Conservation (phyloP, 768 basidiomycete species). For the Tylopilus balloui region DNA sequence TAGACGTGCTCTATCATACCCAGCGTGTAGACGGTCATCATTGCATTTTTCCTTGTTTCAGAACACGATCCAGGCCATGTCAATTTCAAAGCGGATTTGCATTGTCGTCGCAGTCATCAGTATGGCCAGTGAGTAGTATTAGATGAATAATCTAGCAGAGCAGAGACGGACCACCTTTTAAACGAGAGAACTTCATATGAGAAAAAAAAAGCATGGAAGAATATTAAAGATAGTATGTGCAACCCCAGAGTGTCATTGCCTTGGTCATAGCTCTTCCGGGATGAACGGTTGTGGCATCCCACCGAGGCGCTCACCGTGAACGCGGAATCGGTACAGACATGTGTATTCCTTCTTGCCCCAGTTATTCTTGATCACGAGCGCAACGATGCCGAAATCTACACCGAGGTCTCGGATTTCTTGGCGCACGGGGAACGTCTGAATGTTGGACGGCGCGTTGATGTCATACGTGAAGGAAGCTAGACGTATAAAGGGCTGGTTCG, state of each 20-base stretch:
- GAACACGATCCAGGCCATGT: no score
- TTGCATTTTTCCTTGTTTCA: no score
- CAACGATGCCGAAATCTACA: conserved; percentile 82
- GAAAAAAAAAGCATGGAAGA: not conserved
- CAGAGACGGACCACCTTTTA: not conserved
- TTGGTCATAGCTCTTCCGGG: conserved; percentile 18
- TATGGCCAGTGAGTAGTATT: conserved; percentile 20
- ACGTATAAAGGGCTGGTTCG: conserved; percentile 49
- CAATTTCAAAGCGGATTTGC: not conserved
- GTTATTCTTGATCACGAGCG: conserved; percentile 75
- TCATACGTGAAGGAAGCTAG: conserved; percentile 69
- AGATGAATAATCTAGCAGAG: conserved; percentile 23
- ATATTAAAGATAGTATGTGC: conserved; percentile 12
- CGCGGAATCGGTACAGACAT: conserved; percentile 83
- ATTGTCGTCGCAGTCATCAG: conserved; percentile 25
- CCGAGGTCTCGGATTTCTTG: conserved; percentile 62
- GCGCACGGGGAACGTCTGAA: conserved; percentile 79
- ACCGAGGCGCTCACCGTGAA: conserved; percentile 60
- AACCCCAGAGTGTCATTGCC: not conserved
- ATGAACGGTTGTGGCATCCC: conserved; percentile 37
- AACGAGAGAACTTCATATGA: conserved; percentile 6
- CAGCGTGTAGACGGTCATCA: not conserved
- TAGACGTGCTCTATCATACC: not conserved
- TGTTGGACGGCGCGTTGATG: conserved; percentile 44
- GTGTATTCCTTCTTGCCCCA: conserved; percentile 84